These are phyloP conservation scores for Ogataea henricii DNA, from an alignment of 805 yeast species.

Conservation along the genomic window DNA sequence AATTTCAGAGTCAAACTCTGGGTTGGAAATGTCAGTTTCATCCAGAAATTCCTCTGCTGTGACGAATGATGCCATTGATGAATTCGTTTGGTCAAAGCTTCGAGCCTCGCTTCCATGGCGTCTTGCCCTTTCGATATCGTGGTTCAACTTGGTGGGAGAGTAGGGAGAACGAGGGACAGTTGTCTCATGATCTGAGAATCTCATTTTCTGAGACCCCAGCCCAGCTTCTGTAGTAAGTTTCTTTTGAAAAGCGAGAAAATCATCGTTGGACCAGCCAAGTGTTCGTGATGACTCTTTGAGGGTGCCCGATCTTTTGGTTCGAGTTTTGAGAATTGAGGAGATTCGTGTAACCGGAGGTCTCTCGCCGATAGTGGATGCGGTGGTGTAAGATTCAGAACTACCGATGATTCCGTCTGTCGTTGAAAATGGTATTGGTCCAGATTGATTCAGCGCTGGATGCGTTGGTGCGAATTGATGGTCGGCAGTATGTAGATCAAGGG, in stretches of 20 bases:
- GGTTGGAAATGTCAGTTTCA: not conserved
- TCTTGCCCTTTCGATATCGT: conserved; percentile 19
- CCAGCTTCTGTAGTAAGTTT: conserved; percentile 6
- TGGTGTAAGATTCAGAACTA: not conserved
- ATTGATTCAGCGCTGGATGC: not conserved
- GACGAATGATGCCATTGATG: conserved; percentile 26
- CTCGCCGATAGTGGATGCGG: not conserved
- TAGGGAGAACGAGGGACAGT: conserved; percentile 1
- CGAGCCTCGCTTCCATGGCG: conserved; percentile 6
- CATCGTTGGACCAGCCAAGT: conserved; percentile 25
- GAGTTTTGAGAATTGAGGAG: conserved; percentile 1
- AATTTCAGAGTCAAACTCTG: not conserved
- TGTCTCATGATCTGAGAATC: not conserved
- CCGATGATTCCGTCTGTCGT: not conserved
- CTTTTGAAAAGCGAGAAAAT: conserved; percentile 18
- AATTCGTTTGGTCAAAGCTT: conserved; percentile 3
- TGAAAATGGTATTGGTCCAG: not conserved
- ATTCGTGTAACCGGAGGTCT: not conserved
- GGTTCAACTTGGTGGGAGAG: conserved; percentile 11
- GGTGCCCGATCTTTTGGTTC: not conserved
- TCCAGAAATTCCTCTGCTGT: conserved; percentile 25
- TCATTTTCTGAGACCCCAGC: not conserved
- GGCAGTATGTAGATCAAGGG: not conserved
- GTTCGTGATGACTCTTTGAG: conserved; percentile 5
- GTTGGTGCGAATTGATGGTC: not conserved